Base-by-base conservation (phyloP, 2,329 filamentous ascomycete species). In the Cryphonectria carpinicola region DNA sequence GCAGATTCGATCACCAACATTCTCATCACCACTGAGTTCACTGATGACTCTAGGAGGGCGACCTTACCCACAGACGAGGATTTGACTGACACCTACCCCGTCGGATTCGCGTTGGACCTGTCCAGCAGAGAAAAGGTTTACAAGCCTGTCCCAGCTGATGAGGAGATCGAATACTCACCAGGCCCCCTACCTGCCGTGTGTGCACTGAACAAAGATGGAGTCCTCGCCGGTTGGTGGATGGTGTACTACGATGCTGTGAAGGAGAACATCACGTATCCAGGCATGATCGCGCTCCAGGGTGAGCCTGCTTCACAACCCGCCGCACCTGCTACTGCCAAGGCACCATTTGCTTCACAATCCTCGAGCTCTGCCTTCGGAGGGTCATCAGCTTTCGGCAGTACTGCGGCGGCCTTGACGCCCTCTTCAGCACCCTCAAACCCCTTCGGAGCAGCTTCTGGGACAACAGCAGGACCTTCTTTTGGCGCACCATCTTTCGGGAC, bases 181-280 rank as follows among this genome's bases (percentile, higher is more conserved):
- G 90, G 89, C 1, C 95, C 96, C 17, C 82, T 98, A 11, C 96
- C 96, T 7, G 93, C 91, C 14, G 85, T 97, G 58, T 91, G 96
- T 86, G 87, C 94, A 41, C 84, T 99, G 22, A 98, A 97, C 72
- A 91, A 97, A 74, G 93, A 98, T 77, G 96, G 96, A 74, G 83
- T 97, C 13, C 84, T 99, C 22, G 90, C 89, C 62, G 87, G 90
- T 17, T 99, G 95, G 94, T 98, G 95, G 93, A 82, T 98, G 60
- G 88, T 98, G 28, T 98, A 98, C 81, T 89, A 92, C 49, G 94
- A 97, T 58, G 94, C 95, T 1, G 90, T 99, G 72, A 89, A 91
- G 71, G 85, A 91, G 75, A 90, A 90, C 4, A 89, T 88, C 8
- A 88, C 89, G 0, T 98, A 94, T 79, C 87, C 91, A 56, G 93